Evolutionary conservation across 2,329 filamentous ascomycete genomes (phyloP).

Genomic region (Byssochlamys sp.): DNA sequence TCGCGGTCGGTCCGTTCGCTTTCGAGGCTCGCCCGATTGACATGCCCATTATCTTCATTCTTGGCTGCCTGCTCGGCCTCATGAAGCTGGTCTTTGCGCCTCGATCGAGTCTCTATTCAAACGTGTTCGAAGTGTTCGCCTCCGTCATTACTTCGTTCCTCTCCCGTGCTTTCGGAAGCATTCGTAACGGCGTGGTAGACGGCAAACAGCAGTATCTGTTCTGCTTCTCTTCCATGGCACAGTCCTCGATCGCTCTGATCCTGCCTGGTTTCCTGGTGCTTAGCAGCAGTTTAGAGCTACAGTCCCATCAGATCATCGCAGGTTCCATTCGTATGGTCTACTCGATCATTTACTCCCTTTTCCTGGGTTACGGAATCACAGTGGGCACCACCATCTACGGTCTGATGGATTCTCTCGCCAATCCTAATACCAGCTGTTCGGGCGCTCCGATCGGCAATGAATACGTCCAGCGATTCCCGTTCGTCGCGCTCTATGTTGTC

Average conservation of each 20-base stretch:
- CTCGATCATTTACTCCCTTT: conserved; percentile 62
- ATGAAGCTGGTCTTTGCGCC: conserved; percentile 68
- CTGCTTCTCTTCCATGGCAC: conserved; percentile 62
- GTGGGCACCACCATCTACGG: conserved; percentile 57
- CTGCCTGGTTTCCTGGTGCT: conserved; percentile 59
- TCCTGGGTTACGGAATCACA: conserved; percentile 64
- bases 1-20: conserved; percentile 67
- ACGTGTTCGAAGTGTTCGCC: conserved; percentile 56
- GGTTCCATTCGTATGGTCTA: conserved; percentile 67
- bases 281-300: conserved; percentile 55
- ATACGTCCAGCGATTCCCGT: conserved; percentile 52
- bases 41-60: conserved; percentile 63
- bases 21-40: conserved; percentile 70
- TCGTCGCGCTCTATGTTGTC: conserved; percentile 62
- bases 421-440: conserved; percentile 38
- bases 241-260: conserved; percentile 67
- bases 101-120: conserved; percentile 57
- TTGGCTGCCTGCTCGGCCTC: conserved; percentile 64
- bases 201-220: conserved; percentile 40
- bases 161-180: conserved; percentile 59
- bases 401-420: conserved; percentile 48
- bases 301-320: conserved; percentile 59
- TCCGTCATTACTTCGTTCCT: conserved; percentile 59
- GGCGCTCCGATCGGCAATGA: conserved; percentile 40
- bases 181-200: conserved; percentile 36